A percentile compares a stretch with the other conserved stretches of the same genome.
Evolutionary conservation across 495 filamentous ascomycete species (phyloP).

Genomic region (Pyronema omphalodes): DNA sequence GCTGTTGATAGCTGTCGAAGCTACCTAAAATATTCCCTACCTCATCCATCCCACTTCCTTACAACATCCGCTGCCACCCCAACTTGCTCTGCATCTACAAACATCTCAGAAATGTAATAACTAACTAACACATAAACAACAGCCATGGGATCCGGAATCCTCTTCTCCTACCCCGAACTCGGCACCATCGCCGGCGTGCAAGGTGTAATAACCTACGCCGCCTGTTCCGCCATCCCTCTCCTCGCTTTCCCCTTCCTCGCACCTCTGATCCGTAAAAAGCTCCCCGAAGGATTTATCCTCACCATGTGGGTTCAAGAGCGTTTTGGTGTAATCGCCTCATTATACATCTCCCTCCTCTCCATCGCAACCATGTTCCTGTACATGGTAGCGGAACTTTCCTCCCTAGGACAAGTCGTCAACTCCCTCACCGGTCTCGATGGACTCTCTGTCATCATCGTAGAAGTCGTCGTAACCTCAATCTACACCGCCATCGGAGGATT

Average conservation of each 20-base stretch:
- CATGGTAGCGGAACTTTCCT: constrained; percentile 63
- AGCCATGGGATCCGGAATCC: constrained; percentile 62
- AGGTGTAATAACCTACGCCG: constrained; percentile 51
- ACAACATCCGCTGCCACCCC: constrained; percentile 5
- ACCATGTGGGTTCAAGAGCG: constrained; percentile 64
- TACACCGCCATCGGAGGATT: constrained; percentile 65
- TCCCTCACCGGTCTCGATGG: constrained; percentile 53
- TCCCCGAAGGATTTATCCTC: constrained; percentile 57
- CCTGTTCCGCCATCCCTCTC: constrained; percentile 47
- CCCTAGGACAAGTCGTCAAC: constrained; percentile 51
- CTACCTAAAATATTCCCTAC: constrained; percentile 4
- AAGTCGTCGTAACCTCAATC: constrained; percentile 52
- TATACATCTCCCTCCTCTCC: constrained; percentile 52
- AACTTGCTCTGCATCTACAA: too few relatives aligned
- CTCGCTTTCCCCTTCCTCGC: constrained; percentile 49
- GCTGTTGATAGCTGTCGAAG: constrained; percentile 45
- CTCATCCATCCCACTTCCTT: constrained; percentile 23
- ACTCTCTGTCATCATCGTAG: constrained; percentile 52
- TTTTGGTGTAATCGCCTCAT: constrained; percentile 43
- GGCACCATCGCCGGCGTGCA: constrained; percentile 61
- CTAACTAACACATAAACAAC: not conserved
- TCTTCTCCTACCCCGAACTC: constrained; percentile 63
- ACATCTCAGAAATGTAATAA: not conserved
- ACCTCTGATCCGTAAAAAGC: constrained; percentile 53
- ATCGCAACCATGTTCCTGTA: constrained; percentile 61